Conservation (phyloP, 192 early-diverging fungal species). For the Endogone sp. region DNA sequence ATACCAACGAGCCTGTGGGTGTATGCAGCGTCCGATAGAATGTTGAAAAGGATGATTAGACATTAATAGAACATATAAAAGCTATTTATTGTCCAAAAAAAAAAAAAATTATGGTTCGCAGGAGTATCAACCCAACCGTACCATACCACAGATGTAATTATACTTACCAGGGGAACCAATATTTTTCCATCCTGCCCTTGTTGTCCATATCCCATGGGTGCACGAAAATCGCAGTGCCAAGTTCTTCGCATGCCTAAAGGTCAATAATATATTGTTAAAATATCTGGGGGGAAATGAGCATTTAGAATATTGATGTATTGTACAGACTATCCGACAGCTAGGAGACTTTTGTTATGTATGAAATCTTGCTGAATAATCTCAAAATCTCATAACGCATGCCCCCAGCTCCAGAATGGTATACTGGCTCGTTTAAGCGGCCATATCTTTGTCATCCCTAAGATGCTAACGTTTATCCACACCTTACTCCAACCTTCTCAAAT, state of each 20-base stretch:
- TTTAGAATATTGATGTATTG: neutral
- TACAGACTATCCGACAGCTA: neutral
- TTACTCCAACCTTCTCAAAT: too few species aligned
- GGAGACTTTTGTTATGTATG: too few species aligned
- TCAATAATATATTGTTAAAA: neutral
- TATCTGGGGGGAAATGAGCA: neutral
- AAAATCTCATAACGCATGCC: too few species aligned
- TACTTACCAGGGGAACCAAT: conserved; percentile 63
- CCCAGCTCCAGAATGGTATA: too few species aligned
- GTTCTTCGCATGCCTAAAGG: conserved; percentile 54
- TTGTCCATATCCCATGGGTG: conserved; percentile 67
- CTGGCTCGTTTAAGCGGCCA: too few species aligned
- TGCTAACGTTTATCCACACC: too few species aligned
- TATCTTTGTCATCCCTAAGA: neutral
- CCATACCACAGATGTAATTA: conserved; percentile 9
- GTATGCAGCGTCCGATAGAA: neutral
- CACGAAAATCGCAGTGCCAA: conserved; percentile 57
- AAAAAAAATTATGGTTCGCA: neutral
- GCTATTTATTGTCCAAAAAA: neutral
- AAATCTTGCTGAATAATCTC: too few species aligned
- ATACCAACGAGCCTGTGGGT: conserved; percentile 46
- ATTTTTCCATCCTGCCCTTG: conserved; percentile 60
- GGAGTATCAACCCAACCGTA: neutral
- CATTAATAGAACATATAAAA: conserved; percentile 4
- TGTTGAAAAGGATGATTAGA: neutral